Evolutionary conservation across 2,329 filamentous ascomycete species (phyloP).

Genomic region (Botrytis cinerea): DNA sequence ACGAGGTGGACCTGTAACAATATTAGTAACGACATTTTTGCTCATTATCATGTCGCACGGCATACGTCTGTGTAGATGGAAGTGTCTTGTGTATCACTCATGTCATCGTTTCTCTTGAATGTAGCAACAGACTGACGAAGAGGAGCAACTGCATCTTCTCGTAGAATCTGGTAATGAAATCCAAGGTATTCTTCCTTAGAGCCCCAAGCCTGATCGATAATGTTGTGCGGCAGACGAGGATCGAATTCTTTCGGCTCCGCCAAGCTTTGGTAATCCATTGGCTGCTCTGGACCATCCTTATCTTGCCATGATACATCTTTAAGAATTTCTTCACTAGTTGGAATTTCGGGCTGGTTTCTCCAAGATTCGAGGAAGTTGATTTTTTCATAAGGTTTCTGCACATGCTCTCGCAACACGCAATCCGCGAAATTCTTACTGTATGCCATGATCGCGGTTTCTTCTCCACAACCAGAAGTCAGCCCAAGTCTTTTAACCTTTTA

Average conservation of each 20-base stretch:
- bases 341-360: conserved; percentile 54
- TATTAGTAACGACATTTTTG: neutral
- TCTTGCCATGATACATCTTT: conserved; percentile 20
- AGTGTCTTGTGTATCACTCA: conserved; percentile 58
- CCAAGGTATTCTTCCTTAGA: conserved; percentile 67
- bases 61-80: conserved; percentile 71
- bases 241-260: conserved; percentile 22
- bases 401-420: conserved; percentile 10
- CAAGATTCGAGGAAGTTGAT: conserved; percentile 35
- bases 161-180: conserved; percentile 72
- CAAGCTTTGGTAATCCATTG: conserved; percentile 34
- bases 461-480: neutral
- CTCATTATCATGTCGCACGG: neutral
- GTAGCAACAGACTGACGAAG: conserved; percentile 66
- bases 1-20: conserved; percentile 61
- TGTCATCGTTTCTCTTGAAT: conserved; percentile 54
- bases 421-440: neutral
- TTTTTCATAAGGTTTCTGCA: conserved; percentile 19
- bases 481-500: neutral
- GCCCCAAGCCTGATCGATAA: conserved; percentile 56
- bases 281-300: conserved; percentile 21
- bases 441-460: neutral
- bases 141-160: conserved; percentile 71
- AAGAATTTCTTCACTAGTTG: conserved; percentile 55
- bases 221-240: conserved; percentile 49